Evolutionary conservation across 2,329 filamentous ascomycete genomes (phyloP), one percentile per base, ranked within the genome.

Genomic region (Piedraia hortae): DNA sequence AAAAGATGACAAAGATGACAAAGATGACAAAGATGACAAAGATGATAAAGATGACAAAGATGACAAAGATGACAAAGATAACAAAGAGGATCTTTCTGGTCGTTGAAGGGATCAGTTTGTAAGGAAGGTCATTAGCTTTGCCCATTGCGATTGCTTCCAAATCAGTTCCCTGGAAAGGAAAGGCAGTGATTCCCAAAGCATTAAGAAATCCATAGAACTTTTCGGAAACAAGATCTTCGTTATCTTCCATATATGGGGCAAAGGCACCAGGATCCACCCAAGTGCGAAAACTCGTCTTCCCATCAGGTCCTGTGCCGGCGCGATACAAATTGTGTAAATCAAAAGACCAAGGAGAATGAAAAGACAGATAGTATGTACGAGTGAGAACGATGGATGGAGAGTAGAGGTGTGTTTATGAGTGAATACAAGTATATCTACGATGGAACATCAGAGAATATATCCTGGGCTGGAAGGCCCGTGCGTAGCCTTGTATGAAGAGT

Each of bases 221-320:
- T n/a, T n/a, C n/a, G 20, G 37, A 39, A 5, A 42, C 28, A 9
- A 22, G 29, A 2, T 27, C 20, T 19, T 35, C 36, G 29, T 34
- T 24, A 18, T 31, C 24, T 18, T 38, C 27, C 10, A 40, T 26
- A 18, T 42, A 37, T 6, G 35, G 31, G 6, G 34, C 34, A 32
- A 57, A 57, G 4, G 40, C 39, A 10, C 40, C 40, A 10, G 40
- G 38, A 15, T 33, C 24, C 22, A 31, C 29, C 37, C 41, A 43
- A 41, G 57, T 65, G 21, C 56, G 50, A 19, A 57, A 62, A 14
- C 66, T 63, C 10, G 68, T 52, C 36, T 68, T 63, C 17, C 59
- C 56, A 32, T 53, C 43, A 28, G 51, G 37, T 26, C 58, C 44
- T 1, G 46, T 50, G 16, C 41, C 41, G 10, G 39, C 40, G 21